These are phyloP conservation scores for Orbilia quercus DNA, from an alignment of 2,329 filamentous ascomycete genomes.

Conservation along the genomic window DNA sequence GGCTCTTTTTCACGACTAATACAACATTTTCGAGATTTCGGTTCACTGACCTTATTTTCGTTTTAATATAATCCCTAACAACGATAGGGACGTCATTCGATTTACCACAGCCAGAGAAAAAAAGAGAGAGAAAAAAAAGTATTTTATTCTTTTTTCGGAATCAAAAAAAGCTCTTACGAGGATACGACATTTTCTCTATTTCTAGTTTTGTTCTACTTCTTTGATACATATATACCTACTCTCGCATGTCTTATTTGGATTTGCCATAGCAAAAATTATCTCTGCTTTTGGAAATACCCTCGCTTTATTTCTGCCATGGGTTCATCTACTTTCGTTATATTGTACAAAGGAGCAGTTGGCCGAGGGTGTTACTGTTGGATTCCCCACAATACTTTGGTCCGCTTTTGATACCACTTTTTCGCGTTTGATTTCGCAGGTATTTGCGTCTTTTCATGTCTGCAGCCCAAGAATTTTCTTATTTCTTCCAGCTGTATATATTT, in stretches of 20 bases:
- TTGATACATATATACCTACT: neutral
- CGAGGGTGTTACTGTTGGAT: slow-evolving; percentile 9
- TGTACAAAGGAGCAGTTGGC: slow-evolving; percentile 45
- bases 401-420: slow-evolving; percentile 45
- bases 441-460: neutral
- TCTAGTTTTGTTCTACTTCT: neutral
- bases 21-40: neutral
- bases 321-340: slow-evolving; percentile 24
- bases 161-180: slow-evolving; percentile 6
- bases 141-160: slow-evolving; percentile 15
- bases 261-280: slow-evolving; percentile 37
- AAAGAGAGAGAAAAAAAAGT: slow-evolving; percentile 35
- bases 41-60: neutral
- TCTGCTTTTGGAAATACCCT: slow-evolving; percentile 38
- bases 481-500: slow-evolving; percentile 37
- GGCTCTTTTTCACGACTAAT: no score
- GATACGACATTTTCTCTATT: neutral
- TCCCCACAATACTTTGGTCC: slow-evolving; percentile 10
- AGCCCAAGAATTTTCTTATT: slow-evolving; percentile 1
- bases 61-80: slow-evolving; percentile 26
- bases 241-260: slow-evolving; percentile 6
- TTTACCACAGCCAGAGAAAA: slow-evolving; percentile 21
- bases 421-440: slow-evolving; percentile 1
- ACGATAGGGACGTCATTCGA: slow-evolving; percentile 2
- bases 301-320: slow-evolving; percentile 1